Percentiles rank a stretch among this genome's conserved stretches.
These are phyloP conservation scores for Sherardia arvensis DNA, from an alignment of 257 asterid species.

Conservation along the genomic window DNA sequence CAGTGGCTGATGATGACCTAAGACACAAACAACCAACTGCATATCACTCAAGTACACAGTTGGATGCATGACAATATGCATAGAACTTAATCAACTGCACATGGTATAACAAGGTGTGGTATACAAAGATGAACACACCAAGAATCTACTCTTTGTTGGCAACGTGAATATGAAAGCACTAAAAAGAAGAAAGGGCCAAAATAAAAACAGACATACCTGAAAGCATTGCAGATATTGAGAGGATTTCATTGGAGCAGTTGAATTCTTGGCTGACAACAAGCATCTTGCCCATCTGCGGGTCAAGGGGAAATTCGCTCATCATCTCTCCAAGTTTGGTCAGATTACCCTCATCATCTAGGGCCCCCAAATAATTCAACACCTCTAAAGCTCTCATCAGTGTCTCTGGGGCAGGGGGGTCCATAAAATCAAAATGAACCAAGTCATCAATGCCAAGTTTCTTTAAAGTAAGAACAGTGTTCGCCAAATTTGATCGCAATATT, in stretches of 20 bases:
- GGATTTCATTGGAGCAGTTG: constrained; percentile 91
- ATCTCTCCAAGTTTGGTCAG: constrained; percentile 79
- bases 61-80: constrained; percentile 30
- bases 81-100: constrained; percentile 30
- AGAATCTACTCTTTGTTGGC: constrained; percentile 1
- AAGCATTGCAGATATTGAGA: constrained; percentile 90
- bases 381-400: constrained; percentile 92
- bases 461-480: constrained; percentile 84
- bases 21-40: constrained; percentile 44
- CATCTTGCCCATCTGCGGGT: constrained; percentile 97
- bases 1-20: constrained; percentile 94
- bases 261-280: constrained; percentile 88
- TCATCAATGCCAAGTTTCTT: constrained; percentile 91
- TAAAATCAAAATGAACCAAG: constrained; percentile 90
- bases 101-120: constrained; percentile 17
- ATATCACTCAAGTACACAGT: constrained; percentile 34
- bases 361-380: constrained; percentile 89
- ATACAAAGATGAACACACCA: neutral
- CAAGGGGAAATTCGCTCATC: constrained; percentile 93
- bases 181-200: neutral
- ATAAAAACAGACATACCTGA: constrained; percentile 44
- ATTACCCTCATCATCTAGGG: constrained; percentile 95
- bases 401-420: constrained; percentile 99
- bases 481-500: constrained; percentile 80
- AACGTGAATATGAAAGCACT: constrained; percentile 5